Evolutionary conservation across 2,329 filamentous ascomycete species (phyloP), one percentile per base, ranked within the genome.

Genomic region (Xylariaceae sp.): DNA sequence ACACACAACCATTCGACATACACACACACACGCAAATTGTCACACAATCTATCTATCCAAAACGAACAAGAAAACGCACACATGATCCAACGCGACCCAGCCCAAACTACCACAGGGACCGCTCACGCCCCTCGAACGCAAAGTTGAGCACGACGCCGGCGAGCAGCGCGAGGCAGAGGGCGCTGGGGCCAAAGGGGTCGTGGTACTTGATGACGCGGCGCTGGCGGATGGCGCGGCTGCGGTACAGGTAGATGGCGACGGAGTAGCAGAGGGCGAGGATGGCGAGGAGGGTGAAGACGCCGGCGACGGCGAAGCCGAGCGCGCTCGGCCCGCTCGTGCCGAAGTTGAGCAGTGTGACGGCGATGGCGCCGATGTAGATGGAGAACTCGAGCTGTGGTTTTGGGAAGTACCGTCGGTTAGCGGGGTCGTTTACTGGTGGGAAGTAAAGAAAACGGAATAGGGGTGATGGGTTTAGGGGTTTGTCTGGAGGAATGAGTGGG

Each of bases 301-400:
- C 89, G 0, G 91, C 83, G 0, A 89, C 85, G 44, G 85, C 78
- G 61, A 96, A 86, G 5, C 88, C 86, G 19, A 86, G 73, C 44
- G 65, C 70, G 7, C 74, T 81, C 19, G 83, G 79, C 62, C 83
- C 81, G 10, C 74, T 73, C 65, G 23, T 4, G 23, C 90, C 85
- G 71, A 97, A 91, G 78, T 96, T 93, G 63, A 96, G 83, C 44
- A 96, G 79, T 0, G 90, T 90, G 7, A 89, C 88, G 12, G 92
- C 91, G 66, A 96, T 93, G 23, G 89, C 89, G 66, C 91, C 91
- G 51, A 99, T 87, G 70, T 97, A 93, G 69, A 98, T 96, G 48
- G 90, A 93, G 75, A 96, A 98, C 74, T 99, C 93, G 67, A 99
- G 89, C 89, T 89, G 63, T 23, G 40, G 4, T 55, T 61, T 68